These are phyloP conservation scores for Neurospora sp. DNA, from an alignment of 495 filamentous ascomycete genomes.

Conservation along the genomic window DNA sequence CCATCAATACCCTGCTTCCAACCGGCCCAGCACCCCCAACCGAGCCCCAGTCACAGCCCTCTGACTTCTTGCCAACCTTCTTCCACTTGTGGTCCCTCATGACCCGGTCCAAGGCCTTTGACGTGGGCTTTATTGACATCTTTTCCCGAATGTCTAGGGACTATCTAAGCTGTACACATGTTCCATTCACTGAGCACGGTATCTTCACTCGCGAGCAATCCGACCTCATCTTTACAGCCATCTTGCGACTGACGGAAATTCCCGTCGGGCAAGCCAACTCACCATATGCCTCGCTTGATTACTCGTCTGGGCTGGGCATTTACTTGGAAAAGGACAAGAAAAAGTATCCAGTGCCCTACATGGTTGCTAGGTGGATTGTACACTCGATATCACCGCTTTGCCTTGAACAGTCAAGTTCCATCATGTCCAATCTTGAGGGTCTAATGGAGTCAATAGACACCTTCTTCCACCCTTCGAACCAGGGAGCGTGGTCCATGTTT, in stretches of 20 bases:
- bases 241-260: slow-evolving; percentile 84
- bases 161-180: slow-evolving; percentile 58
- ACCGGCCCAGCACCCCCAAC: slow-evolving; percentile 67
- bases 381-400: slow-evolving; percentile 86
- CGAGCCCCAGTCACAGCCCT: slow-evolving; percentile 61
- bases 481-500: slow-evolving; percentile 83
- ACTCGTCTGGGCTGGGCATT: slow-evolving; percentile 67
- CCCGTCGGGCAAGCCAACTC: slow-evolving; percentile 93
- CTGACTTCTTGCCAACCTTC: slow-evolving; percentile 76
- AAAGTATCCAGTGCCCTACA: slow-evolving; percentile 83
- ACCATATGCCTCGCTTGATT: slow-evolving; percentile 81
- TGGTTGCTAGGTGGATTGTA: slow-evolving; percentile 91
- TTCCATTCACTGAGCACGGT: slow-evolving; percentile 78
- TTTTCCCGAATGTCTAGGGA: slow-evolving; percentile 81
- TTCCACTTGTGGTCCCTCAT: slow-evolving; percentile 96
- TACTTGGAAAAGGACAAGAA: slow-evolving; percentile 84
- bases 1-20: slow-evolving; percentile 79
- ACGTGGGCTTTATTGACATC: slow-evolving; percentile 79
- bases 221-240: slow-evolving; percentile 82
- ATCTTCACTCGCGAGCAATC: slow-evolving; percentile 91
- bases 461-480: slow-evolving; percentile 98
- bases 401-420: slow-evolving; percentile 64
- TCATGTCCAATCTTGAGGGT: slow-evolving; percentile 79
- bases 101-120: slow-evolving; percentile 78
- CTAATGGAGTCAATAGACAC: slow-evolving; percentile 94